Conservation (phyloP, 805 yeast genomes). For the Saturnispora diversa region DNA sequence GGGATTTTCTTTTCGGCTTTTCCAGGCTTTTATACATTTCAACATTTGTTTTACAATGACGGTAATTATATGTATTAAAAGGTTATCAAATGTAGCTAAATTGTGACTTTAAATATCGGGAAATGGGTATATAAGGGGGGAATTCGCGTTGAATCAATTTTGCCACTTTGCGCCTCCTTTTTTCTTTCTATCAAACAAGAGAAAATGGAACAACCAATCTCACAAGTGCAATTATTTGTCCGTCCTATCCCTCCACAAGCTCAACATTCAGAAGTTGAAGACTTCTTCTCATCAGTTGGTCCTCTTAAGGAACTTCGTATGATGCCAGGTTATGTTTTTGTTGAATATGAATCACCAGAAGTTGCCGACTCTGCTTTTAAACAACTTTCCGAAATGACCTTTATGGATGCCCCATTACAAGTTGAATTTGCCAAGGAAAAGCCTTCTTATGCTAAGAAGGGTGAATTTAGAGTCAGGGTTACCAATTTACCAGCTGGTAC, state of each 20-base stretch:
- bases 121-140: too few relatives aligned
- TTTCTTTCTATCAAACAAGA: background rate
- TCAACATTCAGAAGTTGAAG: constrained; percentile 49
- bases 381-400: constrained; percentile 37
- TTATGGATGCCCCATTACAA: constrained; percentile 42
- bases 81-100: too few relatives aligned
- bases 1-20: too few relatives aligned
- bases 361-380: constrained; percentile 44
- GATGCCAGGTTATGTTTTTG: constrained; percentile 81
- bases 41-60: too few relatives aligned
- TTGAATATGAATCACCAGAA: constrained; percentile 67
- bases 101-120: too few relatives aligned
- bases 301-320: constrained; percentile 59
- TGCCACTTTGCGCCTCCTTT: background rate
- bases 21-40: too few relatives aligned
- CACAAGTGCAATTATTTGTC: constrained; percentile 33
- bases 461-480: constrained; percentile 65
- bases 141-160: too few relatives aligned
- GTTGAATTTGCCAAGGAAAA: constrained; percentile 49
- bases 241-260: constrained; percentile 33
- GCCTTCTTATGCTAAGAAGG: constrained; percentile 49
- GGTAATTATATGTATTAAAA: too few relatives aligned
- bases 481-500: constrained; percentile 65
- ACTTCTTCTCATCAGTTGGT: constrained; percentile 59
- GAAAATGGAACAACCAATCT: constrained; percentile 19